Conservation (phyloP, 768 basidiomycete genomes). For the Lepiota venenata region DNA sequence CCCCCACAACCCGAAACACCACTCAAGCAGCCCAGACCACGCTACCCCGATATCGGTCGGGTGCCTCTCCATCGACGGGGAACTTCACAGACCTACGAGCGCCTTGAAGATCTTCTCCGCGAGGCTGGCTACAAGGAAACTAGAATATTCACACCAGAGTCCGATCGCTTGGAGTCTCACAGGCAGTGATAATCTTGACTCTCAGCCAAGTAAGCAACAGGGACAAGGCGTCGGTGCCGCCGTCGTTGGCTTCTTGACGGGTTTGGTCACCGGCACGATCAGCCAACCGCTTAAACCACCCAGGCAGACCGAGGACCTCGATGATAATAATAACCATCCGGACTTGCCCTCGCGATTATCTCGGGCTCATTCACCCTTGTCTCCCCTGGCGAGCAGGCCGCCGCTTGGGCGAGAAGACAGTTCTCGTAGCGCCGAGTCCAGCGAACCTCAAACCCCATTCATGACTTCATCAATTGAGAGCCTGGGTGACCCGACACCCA, state of each 20-base stretch:
- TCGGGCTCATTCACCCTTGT: slow-evolving; percentile 18
- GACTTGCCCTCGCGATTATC: slow-evolving; percentile 1
- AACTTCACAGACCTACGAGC: slow-evolving; percentile 77
- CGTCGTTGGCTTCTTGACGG: slow-evolving; percentile 65
- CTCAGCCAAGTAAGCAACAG: slow-evolving; percentile 27
- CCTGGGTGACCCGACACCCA: slow-evolving; percentile 24
- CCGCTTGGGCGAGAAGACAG: background rate
- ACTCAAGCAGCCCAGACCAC: slow-evolving; percentile 33
- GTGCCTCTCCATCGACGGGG: slow-evolving; percentile 78
- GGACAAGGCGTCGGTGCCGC: slow-evolving; percentile 50
- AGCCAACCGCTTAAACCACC: slow-evolving; percentile 3
- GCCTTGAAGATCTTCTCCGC: slow-evolving; percentile 78
- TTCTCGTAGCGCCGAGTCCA: slow-evolving; percentile 14
- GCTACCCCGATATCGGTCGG: slow-evolving; percentile 62
- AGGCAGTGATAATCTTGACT: slow-evolving; percentile 23
- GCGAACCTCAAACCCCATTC: slow-evolving; percentile 22
- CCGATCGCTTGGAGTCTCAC: slow-evolving; percentile 44
- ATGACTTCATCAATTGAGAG: slow-evolving; percentile 34
- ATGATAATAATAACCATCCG: background rate
- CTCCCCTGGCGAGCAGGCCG: slow-evolving; percentile 25
- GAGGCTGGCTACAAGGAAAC: slow-evolving; percentile 95
- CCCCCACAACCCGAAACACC: slow-evolving; percentile 42
- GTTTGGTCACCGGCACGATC: slow-evolving; percentile 47
- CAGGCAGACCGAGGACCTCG: slow-evolving; percentile 8
- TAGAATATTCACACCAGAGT: slow-evolving; percentile 83